Base-by-base conservation (phyloP, 2,329 filamentous ascomycete species). In the Intubia oerlemansii region DNA sequence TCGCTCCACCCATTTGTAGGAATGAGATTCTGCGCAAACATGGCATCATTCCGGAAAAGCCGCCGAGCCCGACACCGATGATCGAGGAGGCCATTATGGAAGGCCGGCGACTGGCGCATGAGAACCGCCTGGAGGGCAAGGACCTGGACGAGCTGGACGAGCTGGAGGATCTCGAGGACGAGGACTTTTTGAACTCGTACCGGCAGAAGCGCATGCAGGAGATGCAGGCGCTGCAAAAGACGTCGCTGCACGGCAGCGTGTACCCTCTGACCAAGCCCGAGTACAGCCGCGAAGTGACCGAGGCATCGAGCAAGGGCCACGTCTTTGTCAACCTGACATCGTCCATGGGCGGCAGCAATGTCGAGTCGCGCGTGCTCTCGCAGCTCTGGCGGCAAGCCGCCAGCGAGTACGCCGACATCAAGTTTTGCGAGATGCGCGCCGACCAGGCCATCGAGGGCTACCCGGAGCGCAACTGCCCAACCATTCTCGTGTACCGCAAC, bases 1-100 rank as follows among this genome's bases (percentile, higher is more conserved):
- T n/a, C n/a, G n/a, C n/a, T n/a, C n/a, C n/a, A n/a, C n/a, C n/a
- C n/a, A n/a, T n/a, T n/a, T n/a, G n/a, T n/a, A 93, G 84, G 84
- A 98, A 98, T 49, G 88, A 98, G 41, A 98, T 98, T 44, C 71
- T 98, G 33, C 79, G 88, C 41, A 90, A 91, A 51, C 82, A 98
- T 57, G 81, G 82, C 39, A 63, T 98, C 39, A 95, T 98, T 36
- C 88, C 88, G n/a, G 84, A 95, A 49, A 95, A 92, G 48, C 82
- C 85, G 0, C 82, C 84, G 4, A 92, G 85, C 25, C 88, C 88
- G 3, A 93, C 88, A 3, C 82, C 84, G 6, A 74, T 92, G 56
- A 93, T 98, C 42, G 77, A 98, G 53, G 85, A 95, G 57, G 88
- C 88, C 4, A 67, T 98, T 26, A 51, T 75, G 13, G 79, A 92